Base-by-base conservation (phyloP, 192 early-diverging fungal species). In the Coemansia sp. region DNA sequence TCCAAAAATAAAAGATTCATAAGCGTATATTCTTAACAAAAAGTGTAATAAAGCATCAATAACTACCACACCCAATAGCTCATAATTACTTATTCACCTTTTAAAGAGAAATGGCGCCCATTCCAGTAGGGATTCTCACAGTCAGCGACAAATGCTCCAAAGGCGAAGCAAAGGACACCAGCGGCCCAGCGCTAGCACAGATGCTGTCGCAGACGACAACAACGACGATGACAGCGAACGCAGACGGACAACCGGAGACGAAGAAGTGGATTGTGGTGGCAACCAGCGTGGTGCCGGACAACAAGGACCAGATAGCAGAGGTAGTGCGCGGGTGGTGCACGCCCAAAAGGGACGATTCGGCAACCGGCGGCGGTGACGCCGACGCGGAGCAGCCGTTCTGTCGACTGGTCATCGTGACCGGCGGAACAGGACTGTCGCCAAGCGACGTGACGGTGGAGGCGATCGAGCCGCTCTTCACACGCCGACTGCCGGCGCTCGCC, bases 401-500 rank as follows among this genome's bases (percentile, higher is more conserved):
- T 43, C 86, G 91, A 44, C 73, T 98, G n/a, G 74, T 97, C 12
- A 58, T 97, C 7, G 89, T 92, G 0, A 89, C 92, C 6, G 96
- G 96, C 5, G 97, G 97, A n/a, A 99, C 97, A 6, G 97, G 97
- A 1, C 89, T 99, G 63, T 89, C 91, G 15, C 76, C 87, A 39
- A 81, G 92, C 56, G 97, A 99, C 65, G 87, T 89, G 8, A 97
- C 97, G 3, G 92, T 95, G 4, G 94, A 94, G 81, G 94, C 94
- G 1, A 68, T 98, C 12, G 62, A 79, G 19, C 89, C 90, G n/a
- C 67, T 95, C 50, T 84, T 96, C 39, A 85, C 88, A 16, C 84
- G 87, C 65, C 64, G 69, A 5, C 88, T 93, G 1, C 87, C 90
- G 1, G 92, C 94, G n/a, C 83, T 99, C 37, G 85, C 87, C 0